Evolutionary conservation across 1,284 basidiomycete species (phyloP), one percentile per base, ranked within the genome.

Genomic region (Cryptococcus floricola): DNA sequence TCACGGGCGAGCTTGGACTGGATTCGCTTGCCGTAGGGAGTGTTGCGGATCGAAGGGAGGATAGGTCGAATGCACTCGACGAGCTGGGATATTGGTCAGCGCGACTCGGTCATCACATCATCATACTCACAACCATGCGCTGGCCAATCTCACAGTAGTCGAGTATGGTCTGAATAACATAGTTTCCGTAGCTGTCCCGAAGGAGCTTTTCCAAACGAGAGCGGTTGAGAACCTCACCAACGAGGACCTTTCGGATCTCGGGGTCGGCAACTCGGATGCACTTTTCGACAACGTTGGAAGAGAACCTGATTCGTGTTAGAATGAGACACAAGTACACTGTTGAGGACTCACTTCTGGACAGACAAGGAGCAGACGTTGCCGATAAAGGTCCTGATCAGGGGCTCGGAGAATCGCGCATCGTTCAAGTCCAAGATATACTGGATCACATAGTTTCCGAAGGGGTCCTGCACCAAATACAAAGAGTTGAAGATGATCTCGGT

Each of bases 401-500:
- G 94, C 76, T 98, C 95, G 65, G 91, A 96, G 83, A 97, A 98
- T 48, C 95, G 85, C 74, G 91, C 92, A 79, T 98, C 94, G 78
- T 98, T 98, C 70, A 98, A 80, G 74, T 98, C 96, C 52, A 99
- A 83, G 63, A 98, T 96, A 74, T 97, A 97, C 84, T 97, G 73
- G 51, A 75, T 74, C 45, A 75, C 73, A 51, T 75, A 75, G 66
- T 75, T 75, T 39, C 92, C 94, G 70, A 98, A 98, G 37, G 96
- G 96, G 77, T 99, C 96, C 79, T 98, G 96, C 25, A 99, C 96
- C 57, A 99, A 83, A 23, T 94, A 97, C 61, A 98, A 82, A 8
- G 95, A 95, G 69, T 98, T 95, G 81, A 89, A 97, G 28, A 95
- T 98, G 78, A 98, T 99, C 82, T 99, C 96, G 60, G 93, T 93